These are phyloP conservation scores for Stipa capillata DNA, from an alignment of 176 grass and related monocot species.

Conservation along the genomic window DNA sequence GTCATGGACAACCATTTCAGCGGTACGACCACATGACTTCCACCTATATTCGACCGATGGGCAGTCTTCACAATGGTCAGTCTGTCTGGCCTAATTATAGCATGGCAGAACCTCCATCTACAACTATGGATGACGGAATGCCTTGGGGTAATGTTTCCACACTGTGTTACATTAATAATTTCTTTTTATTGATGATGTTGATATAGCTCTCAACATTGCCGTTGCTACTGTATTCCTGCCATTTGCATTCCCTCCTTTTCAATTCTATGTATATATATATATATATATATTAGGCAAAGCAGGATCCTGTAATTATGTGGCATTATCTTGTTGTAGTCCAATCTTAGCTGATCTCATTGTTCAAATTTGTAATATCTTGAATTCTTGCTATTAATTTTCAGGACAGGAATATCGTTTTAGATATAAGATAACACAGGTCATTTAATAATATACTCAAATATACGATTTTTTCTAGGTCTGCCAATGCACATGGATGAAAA, in stretches of 20 bases:
- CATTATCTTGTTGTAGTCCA: not conserved
- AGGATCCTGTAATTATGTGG: not conserved
- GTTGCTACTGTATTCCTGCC: not conserved
- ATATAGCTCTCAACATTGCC: not conserved
- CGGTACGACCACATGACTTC: slow-evolving; percentile 42
- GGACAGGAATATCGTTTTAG: not conserved
- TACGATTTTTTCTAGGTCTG: not conserved
- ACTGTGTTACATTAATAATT: slow-evolving; percentile 1
- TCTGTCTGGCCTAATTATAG: slow-evolving; percentile 47
- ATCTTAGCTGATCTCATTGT: too few species aligned
- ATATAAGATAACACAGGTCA: not conserved
- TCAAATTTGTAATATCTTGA: slow-evolving; percentile 23
- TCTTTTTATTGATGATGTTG: not conserved
- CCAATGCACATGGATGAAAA: not conserved
- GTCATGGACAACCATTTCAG: slow-evolving; percentile 57
- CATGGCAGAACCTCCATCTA: slow-evolving; percentile 47
- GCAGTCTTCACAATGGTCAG: slow-evolving; percentile 43
- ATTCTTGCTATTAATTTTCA: slow-evolving; percentile 2
- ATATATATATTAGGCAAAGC: not conserved
- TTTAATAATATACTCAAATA: slow-evolving; percentile 9
- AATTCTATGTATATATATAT: not conserved
- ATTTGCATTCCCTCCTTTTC: not conserved
- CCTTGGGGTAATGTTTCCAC: slow-evolving; percentile 60
- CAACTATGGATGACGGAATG: slow-evolving; percentile 43
- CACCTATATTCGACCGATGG: slow-evolving; percentile 35